Base-by-base conservation (phyloP, 2,329 filamentous ascomycete genomes). In the Sarocladium brachiariae region DNA sequence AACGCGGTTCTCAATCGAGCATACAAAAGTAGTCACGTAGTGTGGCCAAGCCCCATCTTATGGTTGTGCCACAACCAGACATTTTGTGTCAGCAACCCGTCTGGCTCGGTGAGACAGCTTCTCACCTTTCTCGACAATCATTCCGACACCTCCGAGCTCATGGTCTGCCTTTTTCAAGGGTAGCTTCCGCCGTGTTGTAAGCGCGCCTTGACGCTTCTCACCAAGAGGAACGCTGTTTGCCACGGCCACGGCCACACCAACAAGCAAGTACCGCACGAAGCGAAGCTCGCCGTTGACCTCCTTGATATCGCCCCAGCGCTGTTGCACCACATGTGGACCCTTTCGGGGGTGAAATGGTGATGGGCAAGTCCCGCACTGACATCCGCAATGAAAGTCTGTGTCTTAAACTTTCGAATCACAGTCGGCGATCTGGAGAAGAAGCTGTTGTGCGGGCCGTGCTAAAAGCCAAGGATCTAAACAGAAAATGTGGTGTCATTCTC, bases 251-350 rank as follows among this genome's bases (percentile, higher is more conserved):
- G 25, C 25, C n/a, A n/a, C n/a, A n/a, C n/a, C n/a, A n/a, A 43
- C 7, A 47, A 33, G 24, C 43, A 47, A 47, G 7, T 47, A 33
- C 43, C 43, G 43, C 43, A 14, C 27, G 43, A 47, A 47, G 25
- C 27, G 43, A 47, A 47, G 25, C n/a, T 33, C 25, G 16, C 25
- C n/a, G 27, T 33, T 47, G 43, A 13, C 23, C 23, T 43, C 25
- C 43, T 47, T n/a, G n/a, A 47, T 16, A 47, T 47, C 10, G 24
- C 25, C 43, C 27, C 43, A 47, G 25, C 43, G 14, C 4, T 33
- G 43, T 47, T 16, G 27, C 43, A 47, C 43, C 43, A 25, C 43
- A 47, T 30, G 43, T 47, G 43, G 43, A 21, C 24, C 25, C 43
- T 19, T 6, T 16, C 25, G 5, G 7, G 16, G 27, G 25, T 11